Percentiles rank a stretch among this genome's conserved stretches.
Conservation (phyloP, 1,284 basidiomycete species). For the Xanthoconium separans region DNA sequence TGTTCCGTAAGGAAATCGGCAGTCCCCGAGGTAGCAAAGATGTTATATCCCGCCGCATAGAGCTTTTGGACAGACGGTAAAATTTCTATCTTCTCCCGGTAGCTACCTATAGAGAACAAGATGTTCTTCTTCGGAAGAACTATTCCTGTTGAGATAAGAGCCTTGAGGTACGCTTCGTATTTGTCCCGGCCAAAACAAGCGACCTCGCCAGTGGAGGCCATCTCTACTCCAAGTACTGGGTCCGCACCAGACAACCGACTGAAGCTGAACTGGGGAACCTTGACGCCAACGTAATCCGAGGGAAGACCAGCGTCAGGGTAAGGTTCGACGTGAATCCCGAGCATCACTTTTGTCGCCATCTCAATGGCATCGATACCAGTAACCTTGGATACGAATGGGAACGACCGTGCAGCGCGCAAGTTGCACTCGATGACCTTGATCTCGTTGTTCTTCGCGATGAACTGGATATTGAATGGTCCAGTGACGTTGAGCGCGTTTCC, state of each 20-base stretch:
- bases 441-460: constrained; percentile 99
- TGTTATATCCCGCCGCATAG: constrained; percentile 91
- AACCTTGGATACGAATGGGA: constrained; percentile 99
- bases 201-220: constrained; percentile 99
- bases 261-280: constrained; percentile 99
- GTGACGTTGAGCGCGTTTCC: constrained; percentile 98
- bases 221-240: constrained; percentile 98
- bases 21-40: constrained; percentile 96
- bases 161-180: constrained; percentile 98
- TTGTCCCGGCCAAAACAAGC: constrained; percentile 98
- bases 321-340: constrained; percentile 83
- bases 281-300: constrained; percentile 94
- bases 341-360: constrained; percentile 98
- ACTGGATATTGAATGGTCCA: constrained; percentile 99
- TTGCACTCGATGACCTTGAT: constrained; percentile 99
- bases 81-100: constrained; percentile 97
- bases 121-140: constrained; percentile 95
- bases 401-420: constrained; percentile 94
- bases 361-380: constrained; percentile 97
- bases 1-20: constrained; percentile 94
- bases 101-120: constrained; percentile 92
- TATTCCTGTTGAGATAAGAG: constrained; percentile 94
- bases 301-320: constrained; percentile 91
- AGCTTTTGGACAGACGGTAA: constrained; percentile 96
- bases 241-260: constrained; percentile 94